A percentile compares a stretch with the other conserved stretches of the same genome.
phyloP scores from a whole-genome alignment of 129 eudicot genomes.

The Lonicera japonica region DNA sequence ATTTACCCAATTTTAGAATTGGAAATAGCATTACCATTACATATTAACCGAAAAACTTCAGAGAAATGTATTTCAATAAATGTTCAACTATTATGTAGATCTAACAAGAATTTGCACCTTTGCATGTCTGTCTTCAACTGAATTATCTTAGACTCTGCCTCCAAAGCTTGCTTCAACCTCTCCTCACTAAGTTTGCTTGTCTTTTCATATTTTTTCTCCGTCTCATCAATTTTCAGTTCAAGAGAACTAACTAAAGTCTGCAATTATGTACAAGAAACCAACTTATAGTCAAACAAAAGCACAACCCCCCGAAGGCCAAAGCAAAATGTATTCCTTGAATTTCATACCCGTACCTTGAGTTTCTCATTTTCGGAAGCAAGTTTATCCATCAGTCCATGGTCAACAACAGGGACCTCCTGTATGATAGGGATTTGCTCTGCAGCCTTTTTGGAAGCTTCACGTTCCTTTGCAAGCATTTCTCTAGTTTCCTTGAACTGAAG shows the following conservation, averaged over 20 bases:
- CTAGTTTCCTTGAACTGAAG: conserved; percentile 73
- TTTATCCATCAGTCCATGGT: conserved; percentile 53
- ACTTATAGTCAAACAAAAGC: neutral
- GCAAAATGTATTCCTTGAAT: neutral
- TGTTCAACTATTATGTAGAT: neutral
- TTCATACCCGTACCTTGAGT: conserved; percentile 52
- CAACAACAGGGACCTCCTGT: conserved; percentile 73
- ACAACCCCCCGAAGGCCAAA: neutral
- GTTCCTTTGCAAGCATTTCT: conserved; percentile 59
- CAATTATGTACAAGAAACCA: conserved; percentile 2
- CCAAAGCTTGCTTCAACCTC: conserved; percentile 83
- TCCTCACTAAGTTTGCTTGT: conserved; percentile 90
- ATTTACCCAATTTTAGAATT: conserved; percentile 3
- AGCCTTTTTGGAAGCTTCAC: conserved; percentile 48
- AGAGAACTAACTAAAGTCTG: conserved; percentile 80
- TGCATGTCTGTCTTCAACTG: conserved; percentile 86
- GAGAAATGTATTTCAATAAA: neutral
- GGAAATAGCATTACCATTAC: neutral
- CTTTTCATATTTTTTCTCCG: conserved; percentile 90
- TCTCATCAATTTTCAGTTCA: conserved; percentile 75
- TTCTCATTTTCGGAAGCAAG: conserved; percentile 69
- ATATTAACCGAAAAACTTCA: neutral
- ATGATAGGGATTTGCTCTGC: conserved; percentile 58
- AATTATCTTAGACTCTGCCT: conserved; percentile 77
- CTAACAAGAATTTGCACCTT: conserved; percentile 38